Conservation (phyloP, 495 filamentous ascomycete species). For the Sporormia fimetaria region DNA sequence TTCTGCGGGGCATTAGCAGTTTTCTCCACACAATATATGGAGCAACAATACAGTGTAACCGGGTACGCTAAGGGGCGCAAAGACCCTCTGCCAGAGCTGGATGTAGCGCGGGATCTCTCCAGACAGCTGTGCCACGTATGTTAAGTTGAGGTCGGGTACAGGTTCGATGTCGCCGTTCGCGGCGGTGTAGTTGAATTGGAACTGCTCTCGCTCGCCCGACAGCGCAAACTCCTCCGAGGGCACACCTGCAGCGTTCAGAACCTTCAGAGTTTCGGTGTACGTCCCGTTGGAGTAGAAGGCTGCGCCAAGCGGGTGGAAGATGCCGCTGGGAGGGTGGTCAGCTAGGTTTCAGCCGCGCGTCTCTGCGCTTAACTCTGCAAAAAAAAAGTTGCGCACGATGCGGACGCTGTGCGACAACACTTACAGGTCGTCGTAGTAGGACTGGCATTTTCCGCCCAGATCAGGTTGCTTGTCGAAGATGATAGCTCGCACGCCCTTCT, state of each 20-base stretch:
- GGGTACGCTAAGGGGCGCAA: slow-evolving; percentile 14
- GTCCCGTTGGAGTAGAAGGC: slow-evolving; percentile 22
- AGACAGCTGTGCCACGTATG: background rate
- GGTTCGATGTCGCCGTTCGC: slow-evolving; percentile 4
- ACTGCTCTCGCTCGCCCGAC: slow-evolving; percentile 11
- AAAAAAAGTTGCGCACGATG: slow-evolving; percentile 4
- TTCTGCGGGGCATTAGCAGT: slow-evolving; percentile 17
- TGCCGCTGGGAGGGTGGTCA: slow-evolving; percentile 19
- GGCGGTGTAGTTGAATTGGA: slow-evolving; percentile 19
- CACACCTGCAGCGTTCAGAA: slow-evolving; percentile 16
- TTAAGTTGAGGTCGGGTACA: slow-evolving; percentile 1
- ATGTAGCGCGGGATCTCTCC: slow-evolving; percentile 19
- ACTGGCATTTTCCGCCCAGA: slow-evolving; percentile 25
- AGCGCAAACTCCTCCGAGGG: slow-evolving; percentile 10
- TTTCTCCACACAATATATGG: background rate
- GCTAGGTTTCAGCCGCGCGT: slow-evolving; percentile 3
- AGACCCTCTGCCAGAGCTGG: slow-evolving; percentile 12
- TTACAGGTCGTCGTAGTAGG: slow-evolving; percentile 23
- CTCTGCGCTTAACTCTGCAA: background rate
- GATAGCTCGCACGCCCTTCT: slow-evolving; percentile 18
- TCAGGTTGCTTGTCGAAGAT: slow-evolving; percentile 24
- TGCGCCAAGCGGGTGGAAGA: slow-evolving; percentile 23
- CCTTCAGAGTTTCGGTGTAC: slow-evolving; percentile 20
- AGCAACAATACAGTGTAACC: slow-evolving; percentile 15
- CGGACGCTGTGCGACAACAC: slow-evolving; percentile 4